These are phyloP conservation scores for Boechera stricta DNA, from an alignment of 345 rosid genomes.

Conservation along the genomic window DNA sequence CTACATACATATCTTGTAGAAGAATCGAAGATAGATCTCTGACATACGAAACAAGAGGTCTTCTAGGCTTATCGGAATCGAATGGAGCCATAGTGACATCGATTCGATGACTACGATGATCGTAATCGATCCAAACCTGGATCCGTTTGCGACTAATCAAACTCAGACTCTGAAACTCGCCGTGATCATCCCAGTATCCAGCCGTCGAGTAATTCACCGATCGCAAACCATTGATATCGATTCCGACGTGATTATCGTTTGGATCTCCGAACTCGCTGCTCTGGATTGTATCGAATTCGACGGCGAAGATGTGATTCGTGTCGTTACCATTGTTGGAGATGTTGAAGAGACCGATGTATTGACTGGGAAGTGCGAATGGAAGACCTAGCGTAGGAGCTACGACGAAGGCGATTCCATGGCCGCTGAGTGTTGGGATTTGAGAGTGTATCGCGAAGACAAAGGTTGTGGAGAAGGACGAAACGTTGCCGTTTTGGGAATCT, in stretches of 20 bases:
- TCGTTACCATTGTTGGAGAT: constrained; percentile 56
- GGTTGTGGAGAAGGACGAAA: constrained; percentile 75
- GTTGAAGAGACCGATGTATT: constrained; percentile 79
- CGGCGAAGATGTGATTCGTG: constrained; percentile 74
- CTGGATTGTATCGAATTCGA: constrained; percentile 79
- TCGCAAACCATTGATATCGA: constrained; percentile 63
- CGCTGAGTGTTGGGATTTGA: constrained; percentile 67
- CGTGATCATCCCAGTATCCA: constrained; percentile 50
- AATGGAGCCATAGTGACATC: constrained; percentile 70
- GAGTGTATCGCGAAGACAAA: constrained; percentile 79
- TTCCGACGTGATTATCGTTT: constrained; percentile 81
- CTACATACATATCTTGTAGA: constrained; percentile 74
- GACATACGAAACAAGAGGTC: constrained; percentile 61
- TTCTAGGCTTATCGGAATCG: constrained; percentile 58
- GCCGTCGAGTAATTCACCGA: constrained; percentile 63
- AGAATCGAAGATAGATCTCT: constrained; percentile 66
- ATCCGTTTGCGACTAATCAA: constrained; percentile 63
- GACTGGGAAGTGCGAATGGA: constrained; percentile 61
- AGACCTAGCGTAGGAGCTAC: constrained; percentile 56
- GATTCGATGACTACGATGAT: constrained; percentile 48
- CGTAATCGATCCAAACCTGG: constrained; percentile 86
- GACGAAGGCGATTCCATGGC: constrained; percentile 84
- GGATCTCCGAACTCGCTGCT: constrained; percentile 71
- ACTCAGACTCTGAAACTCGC: constrained; percentile 47
- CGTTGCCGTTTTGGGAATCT: constrained; percentile 45